Evolutionary conservation across 495 filamentous ascomycete genomes (phyloP), one percentile per base, ranked within the genome.

Genomic region (Aspergillus leporis): DNA sequence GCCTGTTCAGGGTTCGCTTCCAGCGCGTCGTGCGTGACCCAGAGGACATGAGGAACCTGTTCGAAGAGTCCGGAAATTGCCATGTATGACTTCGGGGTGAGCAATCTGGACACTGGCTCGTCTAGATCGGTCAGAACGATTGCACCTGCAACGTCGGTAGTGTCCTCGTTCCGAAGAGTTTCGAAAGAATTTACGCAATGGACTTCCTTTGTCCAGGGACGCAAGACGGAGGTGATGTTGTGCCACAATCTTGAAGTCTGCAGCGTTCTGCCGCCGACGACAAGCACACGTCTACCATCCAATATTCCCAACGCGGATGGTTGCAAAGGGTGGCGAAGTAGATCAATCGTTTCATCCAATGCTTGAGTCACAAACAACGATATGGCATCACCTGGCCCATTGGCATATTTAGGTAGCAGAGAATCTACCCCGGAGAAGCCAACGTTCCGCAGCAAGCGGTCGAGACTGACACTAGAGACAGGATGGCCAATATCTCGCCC

Each of bases 341-440:
- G 45, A 19, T 48, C 45, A 19, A 48, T 48, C 5, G 45, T 48
- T 48, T 48, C 45, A 23, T 48, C 12, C 45, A 48, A 5, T 48
- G 45, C 45, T 23, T 48, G 45, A 18, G 45, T 48, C 45, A 48
- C 45, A 23, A 48, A 48, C 22, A 48, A 4, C 18, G 45, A 48
- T 48, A 48, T 48, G 45, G 45, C 45, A 48, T 48, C 45, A 16
- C 45, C 45, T 16, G 45, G 45, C 45, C 45, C 45, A 21, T 21
- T 48, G 45, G 45, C 45, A 48, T 21, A 9, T 18, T 2, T 10
- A 23, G 45, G 45, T 6, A 48, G 45, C 45, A 48, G 22, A 10
- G 45, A 48, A 23, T 48, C 45, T 21, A 48, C 45, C 2, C 45
- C 45, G 18, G 45, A 48, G 45, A 5, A 48, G 4, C 45, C 45